These are phyloP conservation scores for Naganishia cerealis DNA, from an alignment of 1,284 basidiomycete species.

Conservation along the genomic window DNA sequence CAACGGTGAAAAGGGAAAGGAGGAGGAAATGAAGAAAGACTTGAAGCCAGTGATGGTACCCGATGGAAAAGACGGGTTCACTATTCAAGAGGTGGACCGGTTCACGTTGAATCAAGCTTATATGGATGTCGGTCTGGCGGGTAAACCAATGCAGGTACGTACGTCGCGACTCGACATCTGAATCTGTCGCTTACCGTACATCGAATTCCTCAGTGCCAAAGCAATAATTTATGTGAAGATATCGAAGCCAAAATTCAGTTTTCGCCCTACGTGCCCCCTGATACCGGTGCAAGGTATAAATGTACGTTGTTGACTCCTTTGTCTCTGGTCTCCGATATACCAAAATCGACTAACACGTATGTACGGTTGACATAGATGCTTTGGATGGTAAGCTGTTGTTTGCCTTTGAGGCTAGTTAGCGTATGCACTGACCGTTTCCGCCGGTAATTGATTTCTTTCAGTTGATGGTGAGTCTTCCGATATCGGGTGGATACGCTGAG, in stretches of 20 bases:
- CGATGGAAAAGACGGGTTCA: constrained; percentile 47
- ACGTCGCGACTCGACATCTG: not conserved
- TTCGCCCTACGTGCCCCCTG: constrained; percentile 55
- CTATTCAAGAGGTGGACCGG: constrained; percentile 41
- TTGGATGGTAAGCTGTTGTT: constrained; percentile 30
- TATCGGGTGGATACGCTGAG: not conserved
- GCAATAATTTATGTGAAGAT: constrained; percentile 42
- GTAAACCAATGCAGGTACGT: constrained; percentile 46
- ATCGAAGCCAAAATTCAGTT: constrained; percentile 54
- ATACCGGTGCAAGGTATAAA: constrained; percentile 59
- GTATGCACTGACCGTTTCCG: not conserved
- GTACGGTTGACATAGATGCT: constrained; percentile 15
- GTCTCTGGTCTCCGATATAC: constrained; percentile 39
- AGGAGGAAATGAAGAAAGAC: constrained; percentile 43
- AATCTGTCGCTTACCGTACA: not conserved
- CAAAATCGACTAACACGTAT: not conserved
- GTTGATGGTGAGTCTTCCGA: constrained; percentile 25
- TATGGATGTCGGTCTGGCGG: constrained; percentile 53
- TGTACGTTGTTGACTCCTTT: constrained; percentile 39
- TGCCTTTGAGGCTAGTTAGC: not conserved
- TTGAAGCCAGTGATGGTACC: constrained; percentile 50
- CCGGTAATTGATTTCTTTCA: not conserved
- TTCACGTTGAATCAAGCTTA: constrained; percentile 48
- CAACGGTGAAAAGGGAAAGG: constrained; percentile 51
- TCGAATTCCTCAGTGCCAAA: constrained; percentile 37